phyloP scores from a whole-genome alignment of 352 stramenopile species.

The Phytopythium litorale region DNA sequence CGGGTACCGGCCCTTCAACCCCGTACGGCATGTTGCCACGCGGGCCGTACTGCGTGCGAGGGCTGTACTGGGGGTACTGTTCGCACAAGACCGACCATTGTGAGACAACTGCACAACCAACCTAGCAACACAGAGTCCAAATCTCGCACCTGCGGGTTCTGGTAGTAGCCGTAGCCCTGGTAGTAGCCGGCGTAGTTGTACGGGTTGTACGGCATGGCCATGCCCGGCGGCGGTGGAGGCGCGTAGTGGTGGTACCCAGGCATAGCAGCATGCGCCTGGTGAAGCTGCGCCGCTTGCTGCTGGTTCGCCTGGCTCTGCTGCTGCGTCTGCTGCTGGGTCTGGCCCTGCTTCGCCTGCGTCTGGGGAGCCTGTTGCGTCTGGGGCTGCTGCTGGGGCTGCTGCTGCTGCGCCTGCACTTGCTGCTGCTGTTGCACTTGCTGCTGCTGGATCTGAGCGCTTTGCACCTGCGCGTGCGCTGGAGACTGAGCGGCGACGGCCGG shows the following conservation, averaged over 20 bases:
- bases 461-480: constrained; percentile 32
- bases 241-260: constrained; percentile 84
- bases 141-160: constrained; percentile 68
- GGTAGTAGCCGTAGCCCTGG: constrained; percentile 86
- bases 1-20: constrained; percentile 73
- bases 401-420: constrained; percentile 13
- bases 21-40: constrained; percentile 82
- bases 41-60: constrained; percentile 79
- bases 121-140: neutral
- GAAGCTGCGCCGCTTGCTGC: constrained; percentile 55
- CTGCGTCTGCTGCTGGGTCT: constrained; percentile 27
- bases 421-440: constrained; percentile 32
- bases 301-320: constrained; percentile 33
- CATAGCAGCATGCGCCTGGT: constrained; percentile 47
- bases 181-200: constrained; percentile 88
- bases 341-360: constrained; percentile 33
- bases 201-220: constrained; percentile 86
- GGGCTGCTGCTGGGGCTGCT: constrained; percentile 5
- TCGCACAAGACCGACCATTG: neutral
- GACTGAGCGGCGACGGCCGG: constrained; percentile 42
- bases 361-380: constrained; percentile 34
- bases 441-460: constrained; percentile 39
- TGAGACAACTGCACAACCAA: neutral
- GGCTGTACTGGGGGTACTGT: constrained; percentile 85
- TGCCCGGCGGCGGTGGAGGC: constrained; percentile 76